Percentiles rank a stretch among this genome's conserved stretches.
Evolutionary conservation across 768 basidiomycete species (phyloP).

Genomic region (Lepiota subincarnata): DNA sequence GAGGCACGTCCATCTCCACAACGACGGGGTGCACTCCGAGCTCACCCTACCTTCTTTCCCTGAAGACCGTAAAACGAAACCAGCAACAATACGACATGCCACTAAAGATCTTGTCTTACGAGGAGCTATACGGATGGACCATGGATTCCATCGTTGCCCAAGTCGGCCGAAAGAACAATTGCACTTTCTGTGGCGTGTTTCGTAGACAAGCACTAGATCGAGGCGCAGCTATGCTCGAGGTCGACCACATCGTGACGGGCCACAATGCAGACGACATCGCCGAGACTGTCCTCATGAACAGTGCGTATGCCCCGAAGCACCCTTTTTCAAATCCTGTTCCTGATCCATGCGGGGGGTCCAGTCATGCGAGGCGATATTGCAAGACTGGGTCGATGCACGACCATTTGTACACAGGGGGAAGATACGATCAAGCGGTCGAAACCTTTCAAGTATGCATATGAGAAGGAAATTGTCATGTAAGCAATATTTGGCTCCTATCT

Average conservation of each 20-base stretch:
- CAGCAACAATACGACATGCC: slow-evolving; percentile 94
- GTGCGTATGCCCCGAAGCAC: slow-evolving; percentile 40
- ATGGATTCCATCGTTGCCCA: slow-evolving; percentile 97
- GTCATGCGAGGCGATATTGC: slow-evolving; percentile 99
- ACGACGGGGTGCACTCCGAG: background rate
- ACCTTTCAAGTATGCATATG: slow-evolving; percentile 99
- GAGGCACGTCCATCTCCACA: slow-evolving; percentile 51
- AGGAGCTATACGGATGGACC: slow-evolving; percentile 98
- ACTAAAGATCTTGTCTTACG: slow-evolving; percentile 92
- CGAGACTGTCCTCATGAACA: slow-evolving; percentile 98
- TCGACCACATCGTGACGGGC: slow-evolving; percentile 97
- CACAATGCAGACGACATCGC: slow-evolving; percentile 99
- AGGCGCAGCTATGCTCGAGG: slow-evolving; percentile 81
- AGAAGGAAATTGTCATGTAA: slow-evolving; percentile 99
- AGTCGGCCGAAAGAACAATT: slow-evolving; percentile 96
- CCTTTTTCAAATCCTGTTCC: background rate
- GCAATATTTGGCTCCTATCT: slow-evolving; percentile 20
- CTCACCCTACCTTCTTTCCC: slow-evolving; percentile 1
- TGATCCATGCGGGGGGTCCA: slow-evolving; percentile 30
- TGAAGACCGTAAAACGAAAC: slow-evolving; percentile 94
- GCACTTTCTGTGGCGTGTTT: slow-evolving; percentile 99
- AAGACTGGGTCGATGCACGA: slow-evolving; percentile 87
- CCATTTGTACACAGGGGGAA: slow-evolving; percentile 93
- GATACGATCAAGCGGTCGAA: slow-evolving; percentile 96
- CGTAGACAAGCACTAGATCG: slow-evolving; percentile 94